Percentiles rank a stretch among this genome's conserved stretches.
Evolutionary conservation across 1,284 basidiomycete species (phyloP).

Genomic region (Inonotus hispidus): DNA sequence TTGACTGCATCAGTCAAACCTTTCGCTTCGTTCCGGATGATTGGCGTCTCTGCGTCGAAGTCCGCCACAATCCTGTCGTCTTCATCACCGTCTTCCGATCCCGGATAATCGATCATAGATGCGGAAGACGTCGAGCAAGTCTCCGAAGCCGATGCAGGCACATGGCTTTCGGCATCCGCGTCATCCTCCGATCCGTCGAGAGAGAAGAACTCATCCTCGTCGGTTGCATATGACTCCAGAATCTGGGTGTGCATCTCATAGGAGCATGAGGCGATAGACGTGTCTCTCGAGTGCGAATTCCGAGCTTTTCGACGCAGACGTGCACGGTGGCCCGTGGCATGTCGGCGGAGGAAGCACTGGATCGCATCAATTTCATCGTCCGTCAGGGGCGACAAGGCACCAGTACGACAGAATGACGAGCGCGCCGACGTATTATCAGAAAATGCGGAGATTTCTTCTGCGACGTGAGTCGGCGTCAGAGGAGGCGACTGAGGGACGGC

Average conservation of each 20-base stretch:
- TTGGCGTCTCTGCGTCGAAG: constrained; percentile 4
- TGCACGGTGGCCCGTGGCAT: constrained; percentile 12
- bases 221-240: constrained; percentile 12
- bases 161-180: constrained; percentile 10
- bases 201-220: constrained; percentile 11
- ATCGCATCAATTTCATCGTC: constrained; percentile 16
- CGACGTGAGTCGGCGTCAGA: background rate
- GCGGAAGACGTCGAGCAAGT: background rate
- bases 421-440: constrained; percentile 2
- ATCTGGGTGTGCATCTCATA: constrained; percentile 18
- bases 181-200: constrained; percentile 7
- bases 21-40: constrained; percentile 7
- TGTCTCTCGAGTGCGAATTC: background rate
- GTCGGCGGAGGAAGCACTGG: constrained; percentile 11
- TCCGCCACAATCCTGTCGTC: background rate
- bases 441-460: background rate
- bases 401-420: constrained; percentile 5
- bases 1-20: constrained; percentile 7
- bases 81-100: background rate
- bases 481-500: constrained; percentile 3
- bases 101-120: background rate
- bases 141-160: constrained; percentile 5
- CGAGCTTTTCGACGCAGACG: constrained; percentile 12
- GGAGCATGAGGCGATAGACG: constrained; percentile 1
- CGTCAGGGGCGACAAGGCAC: constrained; percentile 14